Conservation (phyloP, 768 basidiomycete genomes). For the Cystobasidium ongulense region DNA sequence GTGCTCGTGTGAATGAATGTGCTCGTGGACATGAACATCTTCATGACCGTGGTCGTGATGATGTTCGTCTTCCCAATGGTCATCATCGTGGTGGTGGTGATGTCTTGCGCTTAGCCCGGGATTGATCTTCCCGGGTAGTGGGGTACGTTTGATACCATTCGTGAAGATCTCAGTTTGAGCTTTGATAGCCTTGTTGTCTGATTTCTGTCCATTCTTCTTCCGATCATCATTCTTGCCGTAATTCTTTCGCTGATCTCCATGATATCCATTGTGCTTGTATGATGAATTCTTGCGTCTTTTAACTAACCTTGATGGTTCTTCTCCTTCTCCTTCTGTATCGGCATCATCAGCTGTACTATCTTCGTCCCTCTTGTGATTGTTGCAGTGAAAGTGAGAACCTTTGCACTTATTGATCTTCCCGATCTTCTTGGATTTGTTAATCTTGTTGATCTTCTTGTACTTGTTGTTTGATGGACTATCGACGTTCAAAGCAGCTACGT, state of each 20-base stretch:
- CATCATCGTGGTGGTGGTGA: background rate
- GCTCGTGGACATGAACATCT: slow-evolving; percentile 26
- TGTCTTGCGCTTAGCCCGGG: background rate
- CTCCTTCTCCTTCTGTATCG: background rate
- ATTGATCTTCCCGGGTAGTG: background rate
- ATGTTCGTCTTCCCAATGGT: slow-evolving; percentile 1
- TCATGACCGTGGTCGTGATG: slow-evolving; percentile 31
- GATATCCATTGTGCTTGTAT: no score
- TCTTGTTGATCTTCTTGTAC: background rate
- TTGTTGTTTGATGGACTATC: background rate
- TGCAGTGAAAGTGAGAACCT: background rate
- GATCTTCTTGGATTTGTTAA: background rate
- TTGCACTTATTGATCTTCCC: background rate
- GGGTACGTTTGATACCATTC: background rate
- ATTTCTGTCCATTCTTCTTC: no score
- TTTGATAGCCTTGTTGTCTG: no score
- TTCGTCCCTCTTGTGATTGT: slow-evolving; percentile 4
- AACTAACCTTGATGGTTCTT: background rate
- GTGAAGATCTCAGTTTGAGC: background rate
- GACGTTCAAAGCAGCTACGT: background rate
- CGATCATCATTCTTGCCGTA: no score
- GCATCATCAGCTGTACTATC: background rate
- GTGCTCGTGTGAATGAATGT: background rate
- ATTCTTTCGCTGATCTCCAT: no score
- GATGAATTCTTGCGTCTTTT: no score